phyloP scores from a whole-genome alignment of 1,139 yeast genomes.

The Candida frijolesensis region DNA sequence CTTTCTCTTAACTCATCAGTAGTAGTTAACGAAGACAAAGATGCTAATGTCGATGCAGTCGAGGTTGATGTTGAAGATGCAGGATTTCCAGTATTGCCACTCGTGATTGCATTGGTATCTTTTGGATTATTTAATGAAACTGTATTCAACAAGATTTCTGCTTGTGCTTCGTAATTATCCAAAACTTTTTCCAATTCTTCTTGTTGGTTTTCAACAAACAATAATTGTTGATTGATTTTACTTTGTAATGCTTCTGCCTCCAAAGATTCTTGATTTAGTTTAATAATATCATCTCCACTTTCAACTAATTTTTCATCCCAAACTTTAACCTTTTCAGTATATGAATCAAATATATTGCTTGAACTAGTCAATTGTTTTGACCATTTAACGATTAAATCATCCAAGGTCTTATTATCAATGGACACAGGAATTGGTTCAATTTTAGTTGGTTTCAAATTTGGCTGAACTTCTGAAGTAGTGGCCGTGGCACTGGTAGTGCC shows the following conservation, averaged over 20 bases:
- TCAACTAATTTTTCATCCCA: conserved; percentile 87
- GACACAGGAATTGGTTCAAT: conserved; percentile 74
- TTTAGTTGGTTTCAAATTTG: conserved; percentile 45
- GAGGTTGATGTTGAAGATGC: conserved; percentile 10
- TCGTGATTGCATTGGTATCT: conserved; percentile 7
- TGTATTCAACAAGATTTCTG: conserved; percentile 57
- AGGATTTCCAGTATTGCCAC: conserved; percentile 1
- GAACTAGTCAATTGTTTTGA: conserved; percentile 79
- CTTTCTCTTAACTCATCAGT: conserved; percentile 87
- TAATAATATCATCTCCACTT: conserved; percentile 84
- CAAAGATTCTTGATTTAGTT: conserved; percentile 74
- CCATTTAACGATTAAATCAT: conserved; percentile 93
- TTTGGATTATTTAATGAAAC: conserved; percentile 33
- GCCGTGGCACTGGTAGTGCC: conserved; percentile 12
- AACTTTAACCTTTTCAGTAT: conserved; percentile 70
- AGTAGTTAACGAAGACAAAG: conserved; percentile 30
- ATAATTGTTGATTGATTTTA: conserved; percentile 83
- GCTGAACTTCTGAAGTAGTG: conserved; percentile 22
- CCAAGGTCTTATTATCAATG: conserved; percentile 86
- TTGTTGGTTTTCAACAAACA: conserved; percentile 89
- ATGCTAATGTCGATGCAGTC: conserved; percentile 12
- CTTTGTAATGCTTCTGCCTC: conserved; percentile 85
- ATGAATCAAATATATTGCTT: conserved; percentile 73
- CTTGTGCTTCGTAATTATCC: conserved; percentile 84
- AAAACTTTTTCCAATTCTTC: conserved; percentile 83